These are phyloP conservation scores for Arachis stenosperma DNA, from an alignment of 306 rosid species.

Conservation along the genomic window DNA sequence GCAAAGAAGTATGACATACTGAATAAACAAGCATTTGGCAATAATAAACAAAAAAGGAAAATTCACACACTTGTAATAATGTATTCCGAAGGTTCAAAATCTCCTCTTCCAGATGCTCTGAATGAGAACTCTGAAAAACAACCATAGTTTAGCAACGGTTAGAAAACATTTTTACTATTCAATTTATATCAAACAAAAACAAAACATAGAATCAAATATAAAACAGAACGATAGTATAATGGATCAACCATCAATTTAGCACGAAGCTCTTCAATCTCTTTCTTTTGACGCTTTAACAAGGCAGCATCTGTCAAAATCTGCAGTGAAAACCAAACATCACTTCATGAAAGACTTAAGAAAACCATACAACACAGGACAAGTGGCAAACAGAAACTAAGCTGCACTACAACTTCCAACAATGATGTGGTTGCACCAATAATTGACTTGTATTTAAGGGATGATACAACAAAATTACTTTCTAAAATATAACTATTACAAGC, in stretches of 20 bases:
- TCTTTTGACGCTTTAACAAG: conserved; percentile 91
- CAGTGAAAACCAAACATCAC: conserved; percentile 29
- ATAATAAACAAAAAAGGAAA: conserved; percentile 33
- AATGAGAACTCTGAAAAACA: conserved; percentile 81
- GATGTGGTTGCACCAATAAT: conserved; percentile 19
- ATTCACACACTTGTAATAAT: conserved; percentile 68
- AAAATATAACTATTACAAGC: conserved; percentile 6
- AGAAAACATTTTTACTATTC: conserved; percentile 5
- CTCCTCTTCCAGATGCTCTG: conserved; percentile 85
- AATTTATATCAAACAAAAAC: conserved; percentile 17
- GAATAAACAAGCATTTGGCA: conserved; percentile 34
- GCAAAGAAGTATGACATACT: conserved; percentile 36
- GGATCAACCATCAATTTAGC: conserved; percentile 81
- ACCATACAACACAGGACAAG: conserved; percentile 28
- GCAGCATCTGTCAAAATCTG: conserved; percentile 99
- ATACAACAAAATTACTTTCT: conserved; percentile 1
- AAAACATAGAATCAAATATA: not conserved
- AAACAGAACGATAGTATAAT: conserved; percentile 6
- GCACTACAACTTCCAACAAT: conserved; percentile 4
- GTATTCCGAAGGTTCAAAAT: conserved; percentile 88
- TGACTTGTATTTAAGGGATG: conserved; percentile 25
- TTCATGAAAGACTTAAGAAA: conserved; percentile 30
- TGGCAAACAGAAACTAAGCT: conserved; percentile 13
- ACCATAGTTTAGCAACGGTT: conserved; percentile 25
- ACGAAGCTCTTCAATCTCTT: conserved; percentile 92